Base-by-base conservation (phyloP, 805 yeast genomes). In the Candida berthetii region DNA sequence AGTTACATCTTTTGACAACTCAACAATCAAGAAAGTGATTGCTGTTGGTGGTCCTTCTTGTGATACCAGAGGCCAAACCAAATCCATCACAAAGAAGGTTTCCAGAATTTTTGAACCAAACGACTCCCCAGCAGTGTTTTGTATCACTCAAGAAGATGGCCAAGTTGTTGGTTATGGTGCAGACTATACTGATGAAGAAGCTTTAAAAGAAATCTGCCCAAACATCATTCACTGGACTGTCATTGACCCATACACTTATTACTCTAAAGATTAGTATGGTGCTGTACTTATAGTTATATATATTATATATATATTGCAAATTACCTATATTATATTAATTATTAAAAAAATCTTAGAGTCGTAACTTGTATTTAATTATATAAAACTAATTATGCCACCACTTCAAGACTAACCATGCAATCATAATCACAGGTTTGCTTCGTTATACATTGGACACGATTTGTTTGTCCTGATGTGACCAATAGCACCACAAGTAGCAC, bases 401-500 rank as follows among this genome's bases (percentile, higher is more conserved):
- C 9, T 22, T 8, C 24, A 22, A 22, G 8, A 22, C 24, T 8
- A 22, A 22, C 8, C 8, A 22, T 22, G 15, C 20, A 36, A 22
- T 10, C 4, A 4, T 4, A 13, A 14, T 42, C 43, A 48, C 15
- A 54, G 50, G 22, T 53, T 55, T 14, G 50, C 51, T 44, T 76
- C 79, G 46, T 76, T 78, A 58, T 85, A 91, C 75, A 89, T 72
- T 14, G 98, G 99, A 65, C 99, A 91, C 2, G 91, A 68, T 48
- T 72, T 72, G 59, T 88, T 89, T 3, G 99, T 91, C 58, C 93
- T 76, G 47, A 91, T 91, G 60, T 91, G 99, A 0, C 98, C 99
- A 48, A 85, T 73, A 11, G 91, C 93, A 18, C 98, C 98, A 71
- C 99, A 91, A 0, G 93, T 83, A 3, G 95, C 90, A 65, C 99